These are phyloP conservation scores for Metschnikowia noctiluminum DNA, from an alignment of 805 yeast species.

Conservation along the genomic window DNA sequence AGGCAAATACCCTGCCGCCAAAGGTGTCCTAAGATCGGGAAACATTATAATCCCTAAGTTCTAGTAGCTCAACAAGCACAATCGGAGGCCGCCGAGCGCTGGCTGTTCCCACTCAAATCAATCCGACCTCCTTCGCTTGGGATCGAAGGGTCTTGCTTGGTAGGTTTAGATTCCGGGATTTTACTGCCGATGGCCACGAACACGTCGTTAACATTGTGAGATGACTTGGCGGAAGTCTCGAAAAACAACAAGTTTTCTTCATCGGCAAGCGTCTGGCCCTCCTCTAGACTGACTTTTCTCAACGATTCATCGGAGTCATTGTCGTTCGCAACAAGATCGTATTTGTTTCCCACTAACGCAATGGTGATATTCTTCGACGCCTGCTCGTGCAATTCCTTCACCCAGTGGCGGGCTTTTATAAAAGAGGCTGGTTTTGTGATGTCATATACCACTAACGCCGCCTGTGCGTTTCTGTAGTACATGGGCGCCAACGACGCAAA, in stretches of 20 bases:
- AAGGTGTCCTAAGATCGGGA: no score
- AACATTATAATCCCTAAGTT: no score
- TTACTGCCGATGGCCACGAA: constrained; percentile 85
- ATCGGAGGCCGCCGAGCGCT: constrained; percentile 16
- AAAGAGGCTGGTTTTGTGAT: constrained; percentile 67
- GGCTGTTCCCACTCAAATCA: constrained; percentile 30
- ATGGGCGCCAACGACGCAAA: constrained; percentile 76
- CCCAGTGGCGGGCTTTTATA: constrained; percentile 71
- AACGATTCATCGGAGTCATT: constrained; percentile 46
- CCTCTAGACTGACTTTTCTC: constrained; percentile 80
- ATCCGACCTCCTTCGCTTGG: constrained; percentile 22
- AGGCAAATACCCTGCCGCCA: no score
- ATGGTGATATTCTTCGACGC: constrained; percentile 73
- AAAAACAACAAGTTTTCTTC: constrained; percentile 89
- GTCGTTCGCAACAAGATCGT: constrained; percentile 51
- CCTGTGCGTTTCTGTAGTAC: constrained; percentile 79
- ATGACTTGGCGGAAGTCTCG: constrained; percentile 93
- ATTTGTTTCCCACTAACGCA: constrained; percentile 78
- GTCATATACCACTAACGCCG: constrained; percentile 77
- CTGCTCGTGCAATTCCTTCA: constrained; percentile 76
- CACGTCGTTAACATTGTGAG: constrained; percentile 85
- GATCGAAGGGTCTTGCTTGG: constrained; percentile 11
- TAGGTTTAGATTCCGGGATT: constrained; percentile 53
- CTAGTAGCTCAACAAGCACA: constrained; percentile 15
- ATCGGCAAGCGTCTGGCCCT: constrained; percentile 82